Evolutionary conservation across 176 grass and related monocot species (phyloP).

Genomic region (Carex scoparia): DNA sequence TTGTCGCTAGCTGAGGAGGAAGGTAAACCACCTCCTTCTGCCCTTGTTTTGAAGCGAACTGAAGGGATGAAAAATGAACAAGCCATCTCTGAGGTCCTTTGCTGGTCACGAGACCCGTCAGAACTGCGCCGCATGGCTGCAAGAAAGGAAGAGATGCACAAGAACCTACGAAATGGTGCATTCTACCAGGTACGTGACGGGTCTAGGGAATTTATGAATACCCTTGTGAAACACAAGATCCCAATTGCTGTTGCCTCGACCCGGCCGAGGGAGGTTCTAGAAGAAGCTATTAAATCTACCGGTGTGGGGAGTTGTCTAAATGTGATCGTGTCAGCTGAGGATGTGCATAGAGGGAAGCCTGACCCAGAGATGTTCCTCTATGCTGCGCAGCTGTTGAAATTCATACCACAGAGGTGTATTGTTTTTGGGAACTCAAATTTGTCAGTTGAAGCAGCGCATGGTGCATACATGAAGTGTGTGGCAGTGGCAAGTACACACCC

Average conservation of each 20-base stretch:
- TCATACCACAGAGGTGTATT: constrained; percentile 82
- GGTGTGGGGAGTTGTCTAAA: constrained; percentile 51
- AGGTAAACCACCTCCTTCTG: constrained; percentile 58
- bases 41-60: constrained; percentile 50
- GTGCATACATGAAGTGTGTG: constrained; percentile 83
- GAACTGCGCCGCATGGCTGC: constrained; percentile 53
- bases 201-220: constrained; percentile 78
- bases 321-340: constrained; percentile 57
- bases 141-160: constrained; percentile 72
- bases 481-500: constrained; percentile 75
- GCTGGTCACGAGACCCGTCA: constrained; percentile 64
- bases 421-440: constrained; percentile 93
- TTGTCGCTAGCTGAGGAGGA: constrained; percentile 58
- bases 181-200: constrained; percentile 63
- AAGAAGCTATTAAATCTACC: constrained; percentile 61
- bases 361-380: constrained; percentile 94
- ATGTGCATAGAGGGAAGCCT: constrained; percentile 80
- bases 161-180: constrained; percentile 35
- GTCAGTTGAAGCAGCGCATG: constrained; percentile 69
- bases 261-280: constrained; percentile 47
- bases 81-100: constrained; percentile 84
- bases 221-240: constrained; percentile 78
- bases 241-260: constrained; percentile 76
- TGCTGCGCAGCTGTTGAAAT: constrained; percentile 67
- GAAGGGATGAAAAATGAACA: constrained; percentile 96